Evolutionary conservation across 352 stramenopile species (phyloP), one percentile per base, ranked within the genome.

Genomic region (Plasmopara viticola): DNA sequence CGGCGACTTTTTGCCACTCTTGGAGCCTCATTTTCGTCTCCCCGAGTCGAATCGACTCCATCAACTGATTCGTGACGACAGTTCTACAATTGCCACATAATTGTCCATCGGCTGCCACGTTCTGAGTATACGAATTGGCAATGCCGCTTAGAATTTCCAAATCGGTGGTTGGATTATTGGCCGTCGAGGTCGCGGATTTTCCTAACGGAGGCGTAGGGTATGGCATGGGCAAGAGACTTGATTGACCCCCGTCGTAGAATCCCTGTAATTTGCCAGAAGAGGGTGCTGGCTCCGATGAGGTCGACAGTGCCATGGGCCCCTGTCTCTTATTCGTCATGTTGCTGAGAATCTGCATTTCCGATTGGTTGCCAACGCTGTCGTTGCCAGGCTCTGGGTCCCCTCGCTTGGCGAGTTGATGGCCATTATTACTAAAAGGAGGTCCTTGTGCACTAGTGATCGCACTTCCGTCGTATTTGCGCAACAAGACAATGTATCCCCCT

Each of bases 61-160:
- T 84, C 47, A 90, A 68, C 59, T 87, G 72, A 61, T 88, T 75
- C 15, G 68, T 75, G 30, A 88, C 77, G 5, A 87, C 72, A 20
- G 71, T 78, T 17, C 75, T 65, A 46, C 77, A 90, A 48, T 63
- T 80, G 31, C 61, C 62, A 51, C 79, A 88, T 28, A 87, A 72
- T 59, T 82, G 68, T 44, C 58, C 70, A 38, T 83, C 64, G n/a
- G 55, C 52, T 7, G 44, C 53, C 33, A 54, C 55, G 44, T 76
- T 86, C 55, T 81, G 70, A 42, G 79, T 90, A 62, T 90, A 90
- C 18, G 73, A 80, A 54, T 90, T 88, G 38, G 79, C 79, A 48
- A 90, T 90, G n/a, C 79, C 79, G 52, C 79, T 90, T 33, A 90
- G 53, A 66, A 90, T 90, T 58, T 90, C 79, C 40, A 90, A 60